Evolutionary conservation across 805 yeast species (phyloP).

Genomic region (Yarrowia divulgata): DNA sequence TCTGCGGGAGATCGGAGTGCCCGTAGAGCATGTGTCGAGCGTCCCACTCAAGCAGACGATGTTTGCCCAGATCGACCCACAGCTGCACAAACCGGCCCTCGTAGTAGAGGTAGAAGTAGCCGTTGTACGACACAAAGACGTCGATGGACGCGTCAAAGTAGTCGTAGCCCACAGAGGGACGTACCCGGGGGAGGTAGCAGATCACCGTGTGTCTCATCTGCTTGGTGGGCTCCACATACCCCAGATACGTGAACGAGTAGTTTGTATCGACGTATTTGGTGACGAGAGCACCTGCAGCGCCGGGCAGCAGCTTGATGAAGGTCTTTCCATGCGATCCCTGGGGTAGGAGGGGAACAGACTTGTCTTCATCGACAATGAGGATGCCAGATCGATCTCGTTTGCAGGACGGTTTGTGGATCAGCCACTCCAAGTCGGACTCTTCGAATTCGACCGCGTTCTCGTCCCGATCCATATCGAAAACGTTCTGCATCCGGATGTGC

Average conservation of each 20-base stretch:
- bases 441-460: neutral
- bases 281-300: neutral
- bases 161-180: neutral
- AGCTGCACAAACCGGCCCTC: slow-evolving; percentile 10
- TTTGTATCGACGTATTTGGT: neutral
- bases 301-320: neutral
- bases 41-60: neutral
- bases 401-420: neutral
- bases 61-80: slow-evolving; percentile 1
- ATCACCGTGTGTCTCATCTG: neutral
- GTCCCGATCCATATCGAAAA: no score
- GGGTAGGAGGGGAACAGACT: neutral
- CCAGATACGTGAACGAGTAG: neutral
- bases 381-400: neutral
- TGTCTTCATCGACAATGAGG: neutral
- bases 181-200: neutral
- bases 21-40: neutral
- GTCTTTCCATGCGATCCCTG: neutral
- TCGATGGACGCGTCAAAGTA: neutral
- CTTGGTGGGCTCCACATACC: neutral
- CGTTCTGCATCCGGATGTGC: neutral
- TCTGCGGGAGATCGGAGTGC: neutral
- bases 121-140: neutral
- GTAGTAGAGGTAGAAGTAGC: neutral
- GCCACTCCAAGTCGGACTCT: neutral